Evolutionary conservation across 331 rosid species (phyloP).

Genomic region (Quercus lobata): DNA sequence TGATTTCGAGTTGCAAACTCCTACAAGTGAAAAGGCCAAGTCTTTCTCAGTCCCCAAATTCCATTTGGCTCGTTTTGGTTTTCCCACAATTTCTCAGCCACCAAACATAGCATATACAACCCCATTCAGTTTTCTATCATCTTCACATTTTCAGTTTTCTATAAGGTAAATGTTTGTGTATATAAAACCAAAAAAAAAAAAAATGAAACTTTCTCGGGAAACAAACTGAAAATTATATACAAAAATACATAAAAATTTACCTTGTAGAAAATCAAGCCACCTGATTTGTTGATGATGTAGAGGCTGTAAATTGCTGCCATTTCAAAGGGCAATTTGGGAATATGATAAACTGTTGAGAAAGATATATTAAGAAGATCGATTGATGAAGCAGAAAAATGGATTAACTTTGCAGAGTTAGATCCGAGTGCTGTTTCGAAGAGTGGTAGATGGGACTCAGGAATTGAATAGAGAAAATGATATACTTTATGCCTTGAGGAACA

Average conservation of each 20-base stretch:
- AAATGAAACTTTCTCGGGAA: background rate
- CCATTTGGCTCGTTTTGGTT: background rate
- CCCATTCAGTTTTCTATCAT: background rate
- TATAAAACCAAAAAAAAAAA: too few relatives aligned
- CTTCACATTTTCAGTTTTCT: background rate
- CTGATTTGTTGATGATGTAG: conserved; percentile 90
- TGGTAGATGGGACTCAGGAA: background rate
- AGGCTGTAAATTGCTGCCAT: conserved; percentile 97
- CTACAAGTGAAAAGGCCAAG: background rate
- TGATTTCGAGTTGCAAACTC: too few relatives aligned
- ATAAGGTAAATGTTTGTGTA: too few relatives aligned
- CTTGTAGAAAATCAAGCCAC: conserved; percentile 38
- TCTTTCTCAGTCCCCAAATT: background rate
- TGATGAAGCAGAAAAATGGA: too few relatives aligned
- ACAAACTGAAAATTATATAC: too few relatives aligned
- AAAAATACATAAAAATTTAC: background rate
- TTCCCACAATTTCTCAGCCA: background rate
- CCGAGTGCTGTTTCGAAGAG: too few relatives aligned
- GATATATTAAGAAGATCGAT: too few relatives aligned
- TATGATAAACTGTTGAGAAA: background rate
- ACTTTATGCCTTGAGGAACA: too few relatives aligned
- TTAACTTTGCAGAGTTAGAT: too few relatives aligned
- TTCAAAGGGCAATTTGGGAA: conserved; percentile 17
- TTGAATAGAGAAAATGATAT: too few relatives aligned
- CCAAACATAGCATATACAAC: background rate